phyloP scores from a whole-genome alignment of 164 flowering plant genomes.

The grape (Vitis vinifera) region ASM3070453v1 NC_081822.1:24026001-24026500 shows the following conservation, averaged over 20 bases:
- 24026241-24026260: too few species aligned
- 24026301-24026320: background rate
- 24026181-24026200: constrained; percentile 89
- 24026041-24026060: constrained; percentile 13
- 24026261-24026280: too few species aligned
- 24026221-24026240: background rate
- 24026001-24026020: constrained; percentile 47
- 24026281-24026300: background rate
- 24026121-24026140: constrained; percentile 44
- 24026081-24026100: constrained; percentile 9
- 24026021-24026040: constrained; percentile 3
- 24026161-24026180: constrained; percentile 67
- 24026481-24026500: constrained; percentile 49
- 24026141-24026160: constrained; percentile 66
- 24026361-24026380: constrained; percentile 67
- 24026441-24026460: background rate
- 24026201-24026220: constrained; percentile 5
- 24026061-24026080: constrained; percentile 18
- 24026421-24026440: constrained; percentile 26
- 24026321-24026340: too few species aligned
- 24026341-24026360: constrained; percentile 58
- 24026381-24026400: constrained; percentile 84
- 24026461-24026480: background rate
- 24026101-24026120: constrained; percentile 8
- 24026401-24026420: constrained; percentile 85